A percentile compares a stretch with the other conserved stretches of the same genome.
phyloP scores from a whole-genome alignment of 805 yeast species.

The Schwanniomyces pseudopolymorphus region DNA sequence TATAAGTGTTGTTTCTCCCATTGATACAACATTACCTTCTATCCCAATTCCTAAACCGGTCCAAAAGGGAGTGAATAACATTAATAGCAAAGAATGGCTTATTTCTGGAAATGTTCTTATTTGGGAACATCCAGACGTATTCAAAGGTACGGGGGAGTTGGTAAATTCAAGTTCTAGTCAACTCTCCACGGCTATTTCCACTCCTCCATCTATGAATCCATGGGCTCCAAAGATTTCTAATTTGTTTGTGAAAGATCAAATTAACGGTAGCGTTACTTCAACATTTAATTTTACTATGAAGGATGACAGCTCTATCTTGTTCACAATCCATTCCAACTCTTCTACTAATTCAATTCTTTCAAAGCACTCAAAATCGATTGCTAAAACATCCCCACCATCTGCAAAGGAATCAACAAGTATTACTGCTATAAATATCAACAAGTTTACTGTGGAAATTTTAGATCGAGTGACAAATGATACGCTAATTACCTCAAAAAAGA shows the following conservation, averaged over 20 bases:
- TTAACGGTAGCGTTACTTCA: conserved; percentile 14
- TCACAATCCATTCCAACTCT: conserved; percentile 15
- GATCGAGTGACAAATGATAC: conserved; percentile 6
- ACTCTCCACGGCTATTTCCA: conserved; percentile 16
- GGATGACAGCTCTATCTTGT: conserved; percentile 19
- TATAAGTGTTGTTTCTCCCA: conserved; percentile 25
- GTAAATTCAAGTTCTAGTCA: conserved; percentile 12
- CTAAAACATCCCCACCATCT: conserved; percentile 1
- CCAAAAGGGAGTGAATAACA: conserved; percentile 9
- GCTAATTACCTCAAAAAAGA: conserved; percentile 4
- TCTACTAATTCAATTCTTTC: conserved; percentile 11
- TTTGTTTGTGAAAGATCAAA: conserved; percentile 17
- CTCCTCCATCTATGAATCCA: conserved; percentile 21
- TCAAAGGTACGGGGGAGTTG: conserved; percentile 16
- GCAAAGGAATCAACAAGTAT: conserved; percentile 6
- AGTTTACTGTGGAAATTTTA: conserved; percentile 3
- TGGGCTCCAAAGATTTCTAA: conserved; percentile 16
- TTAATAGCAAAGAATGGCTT: conserved; percentile 20
- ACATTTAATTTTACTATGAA: conserved; percentile 2
- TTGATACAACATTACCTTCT: conserved; percentile 12
- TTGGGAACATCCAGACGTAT: conserved; percentile 19
- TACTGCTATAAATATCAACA: conserved; percentile 7
- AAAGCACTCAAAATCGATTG: conserved; percentile 3
- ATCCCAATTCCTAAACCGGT: conserved; percentile 20
- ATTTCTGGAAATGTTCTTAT: conserved; percentile 25